Evolutionary conservation across 108 stramenopile species (phyloP).

Genomic region (Cyclotella atomus): DNA sequence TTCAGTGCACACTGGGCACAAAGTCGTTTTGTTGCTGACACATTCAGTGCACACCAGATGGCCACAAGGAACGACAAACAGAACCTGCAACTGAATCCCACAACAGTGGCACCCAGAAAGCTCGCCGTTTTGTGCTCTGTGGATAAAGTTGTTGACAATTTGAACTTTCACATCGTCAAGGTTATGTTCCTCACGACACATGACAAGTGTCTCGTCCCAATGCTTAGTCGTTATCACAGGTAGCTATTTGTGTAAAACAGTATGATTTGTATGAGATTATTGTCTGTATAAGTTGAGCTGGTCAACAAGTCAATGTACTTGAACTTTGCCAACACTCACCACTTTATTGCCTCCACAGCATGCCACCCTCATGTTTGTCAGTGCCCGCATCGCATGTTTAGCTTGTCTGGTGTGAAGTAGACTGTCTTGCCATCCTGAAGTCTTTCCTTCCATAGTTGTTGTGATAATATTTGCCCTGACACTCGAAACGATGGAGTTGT

Average conservation of each 20-base stretch:
- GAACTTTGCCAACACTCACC: too few relatives aligned
- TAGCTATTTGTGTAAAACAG: conserved; percentile 4
- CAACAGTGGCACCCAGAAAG: conserved; percentile 72
- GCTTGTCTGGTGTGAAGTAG: conserved; percentile 72
- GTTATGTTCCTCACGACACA: conserved; percentile 51
- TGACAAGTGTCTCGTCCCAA: conserved; percentile 72
- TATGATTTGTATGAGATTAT: neutral
- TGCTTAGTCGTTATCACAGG: conserved; percentile 39
- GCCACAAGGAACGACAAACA: conserved; percentile 79
- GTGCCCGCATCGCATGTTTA: conserved; percentile 62
- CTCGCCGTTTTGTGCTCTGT: conserved; percentile 51
- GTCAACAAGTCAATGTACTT: too few relatives aligned
- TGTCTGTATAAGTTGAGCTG: neutral
- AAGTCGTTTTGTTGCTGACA: conserved; percentile 48
- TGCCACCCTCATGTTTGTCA: conserved; percentile 73
- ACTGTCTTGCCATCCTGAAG: conserved; percentile 81
- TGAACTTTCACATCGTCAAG: conserved; percentile 41
- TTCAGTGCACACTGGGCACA: conserved; percentile 58
- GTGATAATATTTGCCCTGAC: conserved; percentile 71
- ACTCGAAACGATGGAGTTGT: conserved; percentile 79
- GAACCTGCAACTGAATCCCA: conserved; percentile 62
- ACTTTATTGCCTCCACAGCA: conserved; percentile 79
- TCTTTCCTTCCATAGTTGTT: conserved; percentile 82
- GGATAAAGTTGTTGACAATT: conserved; percentile 63
- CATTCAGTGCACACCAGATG: conserved; percentile 87